phyloP scores from a whole-genome alignment of 2,329 filamentous ascomycete species.

The Tolypocladium nubicola region DNA sequence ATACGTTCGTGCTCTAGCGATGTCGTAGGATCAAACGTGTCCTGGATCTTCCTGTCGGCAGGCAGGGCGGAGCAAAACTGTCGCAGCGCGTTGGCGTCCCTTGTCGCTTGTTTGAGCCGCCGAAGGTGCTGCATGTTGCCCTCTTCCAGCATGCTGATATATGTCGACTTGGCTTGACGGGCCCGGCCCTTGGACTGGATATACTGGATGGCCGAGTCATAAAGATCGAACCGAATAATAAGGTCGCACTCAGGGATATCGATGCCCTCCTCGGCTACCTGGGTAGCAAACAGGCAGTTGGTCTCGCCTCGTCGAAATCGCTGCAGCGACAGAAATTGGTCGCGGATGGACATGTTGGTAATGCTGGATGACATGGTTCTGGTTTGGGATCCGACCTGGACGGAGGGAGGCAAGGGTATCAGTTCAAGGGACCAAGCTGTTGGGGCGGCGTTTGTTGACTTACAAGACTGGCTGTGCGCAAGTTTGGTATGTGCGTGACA shows the following conservation, averaged over 20 bases:
- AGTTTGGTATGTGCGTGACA: conserved; percentile 42
- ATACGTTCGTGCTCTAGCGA: conserved; percentile 10
- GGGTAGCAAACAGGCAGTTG: conserved; percentile 58
- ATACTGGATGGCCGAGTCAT: conserved; percentile 84
- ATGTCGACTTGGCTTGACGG: conserved; percentile 65
- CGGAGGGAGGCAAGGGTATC: not conserved
- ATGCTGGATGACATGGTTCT: conserved; percentile 31
- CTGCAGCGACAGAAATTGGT: conserved; percentile 64
- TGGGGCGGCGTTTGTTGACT: conserved; percentile 7
- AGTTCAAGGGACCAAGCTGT: not conserved
- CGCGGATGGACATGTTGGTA: conserved; percentile 54
- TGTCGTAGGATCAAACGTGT: conserved; percentile 9
- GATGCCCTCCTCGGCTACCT: conserved; percentile 57
- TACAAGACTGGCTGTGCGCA: conserved; percentile 55
- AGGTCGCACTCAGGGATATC: conserved; percentile 60
- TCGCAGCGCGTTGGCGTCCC: conserved; percentile 55
- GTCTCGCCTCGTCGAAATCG: conserved; percentile 48
- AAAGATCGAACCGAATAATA: conserved; percentile 72
- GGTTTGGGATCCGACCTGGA: conserved; percentile 18
- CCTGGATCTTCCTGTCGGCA: conserved; percentile 49
- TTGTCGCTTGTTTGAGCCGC: conserved; percentile 46
- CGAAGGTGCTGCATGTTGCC: conserved; percentile 52
- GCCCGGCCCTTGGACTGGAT: conserved; percentile 87
- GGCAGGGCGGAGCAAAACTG: conserved; percentile 67
- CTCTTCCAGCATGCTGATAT: conserved; percentile 72